Evolutionary conservation across 306 rosid species (phyloP).

Genomic region (Albizia julibrissin): DNA sequence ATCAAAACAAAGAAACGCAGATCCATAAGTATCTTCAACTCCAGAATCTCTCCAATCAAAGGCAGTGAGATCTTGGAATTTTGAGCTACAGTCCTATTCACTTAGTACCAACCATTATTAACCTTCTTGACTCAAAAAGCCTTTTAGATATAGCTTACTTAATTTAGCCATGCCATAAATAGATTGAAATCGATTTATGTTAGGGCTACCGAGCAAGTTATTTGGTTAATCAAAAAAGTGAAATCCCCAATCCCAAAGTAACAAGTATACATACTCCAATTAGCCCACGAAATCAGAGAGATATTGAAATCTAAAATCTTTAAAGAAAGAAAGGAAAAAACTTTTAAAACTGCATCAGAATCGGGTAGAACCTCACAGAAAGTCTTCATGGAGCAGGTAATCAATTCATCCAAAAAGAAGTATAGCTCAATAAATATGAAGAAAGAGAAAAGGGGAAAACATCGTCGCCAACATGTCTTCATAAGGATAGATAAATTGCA

Average conservation of each 20-base stretch:
- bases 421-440: constrained; percentile 10
- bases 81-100: constrained; percentile 26
- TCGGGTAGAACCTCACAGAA: constrained; percentile 38
- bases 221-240: constrained; percentile 11
- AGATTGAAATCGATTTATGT: constrained; percentile 9
- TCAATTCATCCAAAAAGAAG: constrained; percentile 27
- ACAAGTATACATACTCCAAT: constrained; percentile 26
- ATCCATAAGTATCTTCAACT: constrained; percentile 28
- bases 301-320: constrained; percentile 42
- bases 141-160: constrained; percentile 1
- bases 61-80: not conserved
- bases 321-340: not conserved
- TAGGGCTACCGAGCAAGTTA: not conserved
- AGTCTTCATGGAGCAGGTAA: constrained; percentile 18
- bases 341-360: constrained; percentile 31
- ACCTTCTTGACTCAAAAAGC: constrained; percentile 9
- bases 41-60: not conserved
- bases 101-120: not conserved
- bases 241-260: constrained; percentile 21
- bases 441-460: constrained; percentile 9
- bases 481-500: constrained; percentile 33
- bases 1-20: constrained; percentile 31
- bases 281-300: constrained; percentile 23
- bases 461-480: not conserved
- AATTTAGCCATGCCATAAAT: constrained; percentile 11